Conservation (phyloP, 495 filamentous ascomycete genomes). For the Tuber borchii region DNA sequence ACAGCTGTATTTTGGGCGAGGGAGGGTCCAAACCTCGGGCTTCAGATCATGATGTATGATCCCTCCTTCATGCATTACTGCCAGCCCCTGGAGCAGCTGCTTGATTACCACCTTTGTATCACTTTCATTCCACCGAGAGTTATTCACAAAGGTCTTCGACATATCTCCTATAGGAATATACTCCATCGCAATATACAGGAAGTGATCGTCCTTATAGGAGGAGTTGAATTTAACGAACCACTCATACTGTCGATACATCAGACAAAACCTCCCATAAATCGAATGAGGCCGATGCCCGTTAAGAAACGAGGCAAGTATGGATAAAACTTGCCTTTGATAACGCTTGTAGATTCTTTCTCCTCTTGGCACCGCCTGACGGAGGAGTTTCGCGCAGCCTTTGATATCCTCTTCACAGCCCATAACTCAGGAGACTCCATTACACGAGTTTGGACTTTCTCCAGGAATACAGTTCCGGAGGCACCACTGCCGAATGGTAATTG, state of each 20-base stretch:
- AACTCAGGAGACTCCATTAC: background rate
- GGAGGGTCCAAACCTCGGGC: background rate
- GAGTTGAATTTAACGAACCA: background rate
- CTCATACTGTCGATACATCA: background rate
- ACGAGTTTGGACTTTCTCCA: background rate
- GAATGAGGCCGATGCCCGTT: background rate
- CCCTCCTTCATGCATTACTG: too few species aligned
- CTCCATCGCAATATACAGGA: slow-evolving; percentile 7
- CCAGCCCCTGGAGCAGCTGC: too few species aligned
- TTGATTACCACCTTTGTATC: background rate
- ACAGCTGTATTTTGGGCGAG: background rate
- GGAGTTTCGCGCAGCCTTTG: background rate
- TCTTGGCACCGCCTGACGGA: background rate
- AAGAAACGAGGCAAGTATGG: background rate
- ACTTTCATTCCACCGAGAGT: background rate
- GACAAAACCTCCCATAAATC: background rate
- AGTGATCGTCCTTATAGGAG: background rate
- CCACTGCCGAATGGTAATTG: background rate
- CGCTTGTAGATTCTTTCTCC: background rate
- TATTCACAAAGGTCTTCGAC: background rate
- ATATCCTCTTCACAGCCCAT: background rate
- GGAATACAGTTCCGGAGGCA: background rate
- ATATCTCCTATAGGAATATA: background rate
- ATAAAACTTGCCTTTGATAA: too few species aligned
- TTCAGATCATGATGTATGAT: background rate